Base-by-base conservation (phyloP, 176 grass and related monocot genomes). In the Oryza glaberrima region DNA sequence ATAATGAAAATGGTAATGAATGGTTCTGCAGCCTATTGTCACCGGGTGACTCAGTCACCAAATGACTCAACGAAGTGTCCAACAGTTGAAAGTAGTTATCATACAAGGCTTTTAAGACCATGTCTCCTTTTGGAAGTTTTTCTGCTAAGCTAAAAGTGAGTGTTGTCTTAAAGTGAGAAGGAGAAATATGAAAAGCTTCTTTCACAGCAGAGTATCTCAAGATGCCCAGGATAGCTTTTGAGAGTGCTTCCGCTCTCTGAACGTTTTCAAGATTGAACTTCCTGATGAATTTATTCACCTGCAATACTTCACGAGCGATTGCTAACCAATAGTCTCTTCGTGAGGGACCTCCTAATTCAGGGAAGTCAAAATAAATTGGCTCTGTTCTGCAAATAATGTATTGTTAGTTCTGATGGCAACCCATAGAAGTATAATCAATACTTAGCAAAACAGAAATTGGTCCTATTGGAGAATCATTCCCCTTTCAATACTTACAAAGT, bases 121-220 rank as follows among this genome's bases (percentile, higher is more conserved):
- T 85, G 41, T 95, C 95, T 68, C 93, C 95, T 93, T 93, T 98
- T 44, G 95, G 93, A 91, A 98, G 92, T 60, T 93, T 89, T 90
- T 98, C 93, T 77, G 89, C 87, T 56, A 95, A 88, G 91, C 90
- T 95, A 83, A 98, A 95, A 67, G 95, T 82, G 85, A 98, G 89
- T 75, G 72, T 92, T 41, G 90, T 98, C 83, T 95, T 95, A 36
- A 98, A 95, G 73, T 95, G 85, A n/a, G 92, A 94, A 22, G 93
- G 93, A 77, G 86, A 80, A 73, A 90, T 83, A 85, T 87, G 87
- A 84, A 98, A 98, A 80, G 83, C 84, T 65, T 95, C 89, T 92
- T 92, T 98, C 38, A 98, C 77, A 82, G 93, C 85, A 83, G 91
- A 91, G 78, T 88, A 98, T 74, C 87, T 85, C 67, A 98, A 92